phyloP scores from a whole-genome alignment of 495 filamentous ascomycete genomes.

The Penicillium silybi region DNA sequence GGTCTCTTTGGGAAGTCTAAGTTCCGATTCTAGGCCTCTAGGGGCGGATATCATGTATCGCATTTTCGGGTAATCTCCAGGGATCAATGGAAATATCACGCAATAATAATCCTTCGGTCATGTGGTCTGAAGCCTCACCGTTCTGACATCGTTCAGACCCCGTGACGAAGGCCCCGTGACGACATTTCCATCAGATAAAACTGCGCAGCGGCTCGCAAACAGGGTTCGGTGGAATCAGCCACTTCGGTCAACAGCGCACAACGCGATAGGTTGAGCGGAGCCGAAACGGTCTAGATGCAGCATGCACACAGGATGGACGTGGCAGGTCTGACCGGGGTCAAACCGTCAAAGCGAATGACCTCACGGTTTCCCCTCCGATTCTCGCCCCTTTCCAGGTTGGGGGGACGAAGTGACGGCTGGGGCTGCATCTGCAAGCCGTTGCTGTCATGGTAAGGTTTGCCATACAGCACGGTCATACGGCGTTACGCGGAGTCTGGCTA shows the following conservation, averaged over 20 bases:
- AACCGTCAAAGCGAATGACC: background rate
- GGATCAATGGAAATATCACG: background rate
- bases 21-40: background rate
- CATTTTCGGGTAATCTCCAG: background rate
- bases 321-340: background rate
- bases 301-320: conserved; percentile 2
- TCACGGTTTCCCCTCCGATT: background rate
- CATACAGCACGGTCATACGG: conserved; percentile 1
- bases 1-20: conserved; percentile 26
- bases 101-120: background rate
- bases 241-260: background rate
- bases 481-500: background rate
- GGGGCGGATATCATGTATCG: background rate
- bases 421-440: background rate
- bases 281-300: conserved; percentile 15
- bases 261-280: conserved; percentile 8
- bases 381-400: background rate
- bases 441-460: conserved; percentile 8
- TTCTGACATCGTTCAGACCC: background rate
- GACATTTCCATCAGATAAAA: background rate
- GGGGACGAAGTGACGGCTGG: background rate
- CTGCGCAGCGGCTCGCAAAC: background rate
- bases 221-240: background rate
- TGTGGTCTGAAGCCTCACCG: background rate
- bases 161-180: background rate